These are phyloP conservation scores for Fusarium pseudocircinatum DNA, from an alignment of 2,329 filamentous ascomycete genomes.

Conservation along the genomic window DNA sequence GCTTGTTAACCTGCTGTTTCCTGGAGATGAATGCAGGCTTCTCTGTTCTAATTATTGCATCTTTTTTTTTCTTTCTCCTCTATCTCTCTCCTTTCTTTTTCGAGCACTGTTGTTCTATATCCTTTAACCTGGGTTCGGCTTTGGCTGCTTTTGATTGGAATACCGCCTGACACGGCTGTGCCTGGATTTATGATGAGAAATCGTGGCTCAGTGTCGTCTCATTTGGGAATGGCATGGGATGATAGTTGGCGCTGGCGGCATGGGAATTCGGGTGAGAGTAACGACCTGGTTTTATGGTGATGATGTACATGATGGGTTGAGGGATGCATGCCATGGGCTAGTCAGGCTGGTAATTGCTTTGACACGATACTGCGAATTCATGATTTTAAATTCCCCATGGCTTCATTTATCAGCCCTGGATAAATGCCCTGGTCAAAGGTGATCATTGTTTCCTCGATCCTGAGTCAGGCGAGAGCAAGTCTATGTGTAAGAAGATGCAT, in stretches of 20 bases:
- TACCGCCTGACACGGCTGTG: conserved; percentile 15
- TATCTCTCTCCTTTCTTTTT: not conserved
- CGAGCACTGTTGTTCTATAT: conserved; percentile 18
- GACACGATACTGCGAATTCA: conserved; percentile 31
- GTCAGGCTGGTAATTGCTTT: conserved; percentile 34
- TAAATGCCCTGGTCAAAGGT: not conserved
- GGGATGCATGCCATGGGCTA: conserved; percentile 9
- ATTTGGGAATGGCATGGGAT: conserved; percentile 10
- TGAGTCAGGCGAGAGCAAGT: not conserved
- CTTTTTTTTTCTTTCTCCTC: not conserved
- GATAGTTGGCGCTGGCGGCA: conserved; percentile 1
- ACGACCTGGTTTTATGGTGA: conserved; percentile 18
- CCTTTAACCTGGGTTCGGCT: not conserved
- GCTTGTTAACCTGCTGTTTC: conserved; percentile 20
- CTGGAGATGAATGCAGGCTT: conserved; percentile 8
- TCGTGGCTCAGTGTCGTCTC: not conserved
- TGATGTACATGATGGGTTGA: conserved; percentile 18
- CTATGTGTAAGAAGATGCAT: not conserved
- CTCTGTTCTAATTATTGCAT: conserved; percentile 2
- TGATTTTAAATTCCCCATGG: conserved; percentile 19
- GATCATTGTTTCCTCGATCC: not conserved
- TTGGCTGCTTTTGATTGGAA: conserved; percentile 14
- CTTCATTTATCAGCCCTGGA: not conserved
- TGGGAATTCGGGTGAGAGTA: conserved; percentile 12
- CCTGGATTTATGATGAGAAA: conserved; percentile 17